Base-by-base conservation (phyloP, 306 rosid genomes). In the Urtica urens region DNA sequence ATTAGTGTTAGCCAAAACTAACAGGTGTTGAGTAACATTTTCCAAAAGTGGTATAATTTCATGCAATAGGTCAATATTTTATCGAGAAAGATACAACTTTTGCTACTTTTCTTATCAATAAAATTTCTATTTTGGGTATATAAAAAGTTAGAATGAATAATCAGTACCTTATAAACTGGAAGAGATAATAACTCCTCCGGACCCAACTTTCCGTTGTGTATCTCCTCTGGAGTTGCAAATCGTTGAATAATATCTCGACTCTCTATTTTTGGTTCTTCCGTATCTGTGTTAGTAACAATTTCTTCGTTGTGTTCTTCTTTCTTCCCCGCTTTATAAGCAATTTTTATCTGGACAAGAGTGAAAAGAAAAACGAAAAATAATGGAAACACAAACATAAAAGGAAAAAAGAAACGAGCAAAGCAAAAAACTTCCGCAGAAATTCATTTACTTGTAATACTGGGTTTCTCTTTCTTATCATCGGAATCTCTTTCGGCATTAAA, bases 401-500 rank as follows among this genome's bases (percentile, higher is more conserved):
- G 48, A 46, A 30, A 45, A 18, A 51, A 50, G 38, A 25, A 30
- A n/a, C n/a, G n/a, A n/a, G n/a, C n/a, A n/a, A n/a, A n/a, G n/a
- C n/a, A n/a, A 50, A 16, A 38, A 72, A 25, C 65, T 66, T 55
- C 59, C 51, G 27, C 55, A 4, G 44, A 50, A 66, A 67, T 42
- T 49, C 27, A 58, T 33, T 30, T 57, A 81, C 95, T 81, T 81
- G 84, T 53, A 90, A 51, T 50, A 84, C 65, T 10, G 79, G 74
- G 55, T 90, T 90, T 69, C 68, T 78, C 76, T 65, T 90, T 68
- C 79, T 90, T 50, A 90, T 81, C 64, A 84, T 2, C 0, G 85
- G 97, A 42, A 72, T 84, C 77, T 90, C 97, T 69, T 84, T 90
- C 2, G 95, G 95, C 44, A 83, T 76, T 73, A 90, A 77, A 25